A percentile compares a stretch with the other conserved stretches of the same genome.
Conservation (phyloP, 306 rosid species). For the Prunus mongolica region DNA sequence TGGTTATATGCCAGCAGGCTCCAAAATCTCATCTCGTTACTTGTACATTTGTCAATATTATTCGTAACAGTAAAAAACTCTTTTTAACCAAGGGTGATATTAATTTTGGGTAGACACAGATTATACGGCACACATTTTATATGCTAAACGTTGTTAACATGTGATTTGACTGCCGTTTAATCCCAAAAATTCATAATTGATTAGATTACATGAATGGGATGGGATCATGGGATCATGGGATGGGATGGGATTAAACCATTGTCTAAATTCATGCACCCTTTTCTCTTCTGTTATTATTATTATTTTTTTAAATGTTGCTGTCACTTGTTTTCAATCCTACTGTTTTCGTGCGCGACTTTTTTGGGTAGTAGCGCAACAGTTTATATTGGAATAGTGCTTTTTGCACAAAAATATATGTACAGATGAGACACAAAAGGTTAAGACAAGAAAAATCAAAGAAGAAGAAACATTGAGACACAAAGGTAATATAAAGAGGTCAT, state of each 20-base stretch:
- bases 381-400: background rate
- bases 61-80: background rate
- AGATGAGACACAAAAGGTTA: background rate
- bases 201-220: too few species aligned
- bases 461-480: background rate
- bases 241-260: background rate
- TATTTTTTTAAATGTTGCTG: background rate
- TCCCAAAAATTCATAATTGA: too few species aligned
- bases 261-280: background rate
- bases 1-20: slow-evolving; percentile 15
- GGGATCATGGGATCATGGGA: background rate
- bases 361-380: background rate
- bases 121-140: too few species aligned
- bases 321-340: background rate
- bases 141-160: too few species aligned
- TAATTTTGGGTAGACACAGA: too few species aligned
- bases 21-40: background rate
- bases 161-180: too few species aligned
- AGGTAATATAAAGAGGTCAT: background rate
- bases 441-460: background rate
- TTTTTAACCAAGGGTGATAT: too few species aligned
- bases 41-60: background rate
- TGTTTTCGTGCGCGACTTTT: background rate
- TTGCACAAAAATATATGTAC: slow-evolving; percentile 5
- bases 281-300: too few species aligned